Evolutionary conservation across 768 basidiomycete genomes (phyloP), one percentile per base, ranked within the genome.

Genomic region (Boletus coccyginus): DNA sequence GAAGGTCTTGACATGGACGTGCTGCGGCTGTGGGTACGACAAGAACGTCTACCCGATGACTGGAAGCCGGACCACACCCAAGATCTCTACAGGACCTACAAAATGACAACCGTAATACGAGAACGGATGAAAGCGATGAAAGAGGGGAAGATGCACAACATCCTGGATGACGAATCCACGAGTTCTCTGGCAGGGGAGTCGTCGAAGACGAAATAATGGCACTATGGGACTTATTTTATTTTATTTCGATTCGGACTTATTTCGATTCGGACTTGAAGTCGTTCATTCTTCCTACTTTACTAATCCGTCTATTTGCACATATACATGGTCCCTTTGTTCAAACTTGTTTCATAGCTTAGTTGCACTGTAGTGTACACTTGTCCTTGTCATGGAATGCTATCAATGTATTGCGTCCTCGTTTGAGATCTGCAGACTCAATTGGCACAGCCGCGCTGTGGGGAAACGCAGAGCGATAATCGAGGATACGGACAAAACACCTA

Each of bases 1-100:
- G 65, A 72, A 1, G 82, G 83, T 0, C 63, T 81, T 7, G 77
- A 78, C 0, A 63, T 78, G 36, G 75, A 79, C 35, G 76, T 78
- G 68, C 62, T 85, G 27, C 66, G 74, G 17, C 64, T 67, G 6
- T 87, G 84, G 84, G 73, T 85, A 29, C 61, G 66, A 11, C 59
- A 81, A 33, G 84, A 84, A 61, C 73, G 80, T 8, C 59, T 87
- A 13, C 84, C 85, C 1, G 66, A 68, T 5, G 62, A 52, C 16
- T 77, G 75, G 75, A 50, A 46, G 36, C 73, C 73, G 3, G 45
- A 49, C 40, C 74, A 74, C 43, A 63, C 55, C 7, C 66, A 66
- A 10, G 66, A 67, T n/a, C 63, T 74, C 17, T 63, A 60, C 48
- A 57, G 63, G 59, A 70, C 72, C 1, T 66, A 71, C 58, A 60